Evolutionary conservation across 345 rosid species (phyloP).

Genomic region (Gossypium arboreum): DNA sequence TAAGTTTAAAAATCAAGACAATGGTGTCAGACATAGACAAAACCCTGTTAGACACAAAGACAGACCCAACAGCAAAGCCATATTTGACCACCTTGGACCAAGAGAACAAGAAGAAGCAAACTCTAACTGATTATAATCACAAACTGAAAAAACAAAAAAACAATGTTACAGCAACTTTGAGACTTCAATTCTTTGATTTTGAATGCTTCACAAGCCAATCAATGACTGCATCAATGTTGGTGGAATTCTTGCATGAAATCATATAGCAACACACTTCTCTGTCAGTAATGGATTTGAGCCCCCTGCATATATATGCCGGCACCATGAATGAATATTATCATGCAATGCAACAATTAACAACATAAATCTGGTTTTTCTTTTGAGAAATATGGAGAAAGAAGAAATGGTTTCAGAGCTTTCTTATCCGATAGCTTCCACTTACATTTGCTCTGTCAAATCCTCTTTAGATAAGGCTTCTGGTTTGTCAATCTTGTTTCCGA

Average conservation of each 20-base stretch:
- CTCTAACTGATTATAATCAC: background rate
- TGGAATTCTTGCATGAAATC: slow-evolving; percentile 75
- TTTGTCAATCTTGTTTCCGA: slow-evolving; percentile 74
- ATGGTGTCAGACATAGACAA: slow-evolving; percentile 13
- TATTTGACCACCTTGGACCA: slow-evolving; percentile 12
- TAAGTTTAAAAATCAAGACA: slow-evolving; percentile 15
- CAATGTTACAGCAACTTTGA: slow-evolving; percentile 3
- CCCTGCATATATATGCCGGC: slow-evolving; percentile 37
- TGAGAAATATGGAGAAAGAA: background rate
- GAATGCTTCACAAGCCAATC: slow-evolving; percentile 79
- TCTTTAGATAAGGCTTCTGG: slow-evolving; percentile 58
- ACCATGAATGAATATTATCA: background rate
- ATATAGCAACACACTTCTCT: slow-evolving; percentile 67
- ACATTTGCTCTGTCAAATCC: slow-evolving; percentile 52
- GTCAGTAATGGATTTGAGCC: slow-evolving; percentile 44
- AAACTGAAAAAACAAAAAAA: background rate
- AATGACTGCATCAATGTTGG: slow-evolving; percentile 64
- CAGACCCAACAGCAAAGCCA: slow-evolving; percentile 5
- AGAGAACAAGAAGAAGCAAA: background rate
- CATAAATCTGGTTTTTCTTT: background rate
- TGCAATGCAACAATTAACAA: no score
- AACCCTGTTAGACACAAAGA: slow-evolving; percentile 20
- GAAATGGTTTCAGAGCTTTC: background rate
- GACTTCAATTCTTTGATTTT: slow-evolving; percentile 49
- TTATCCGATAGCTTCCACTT: slow-evolving; percentile 17